Base-by-base conservation (phyloP, 495 filamentous ascomycete species). In the Astrocystis sublimbata region DNA sequence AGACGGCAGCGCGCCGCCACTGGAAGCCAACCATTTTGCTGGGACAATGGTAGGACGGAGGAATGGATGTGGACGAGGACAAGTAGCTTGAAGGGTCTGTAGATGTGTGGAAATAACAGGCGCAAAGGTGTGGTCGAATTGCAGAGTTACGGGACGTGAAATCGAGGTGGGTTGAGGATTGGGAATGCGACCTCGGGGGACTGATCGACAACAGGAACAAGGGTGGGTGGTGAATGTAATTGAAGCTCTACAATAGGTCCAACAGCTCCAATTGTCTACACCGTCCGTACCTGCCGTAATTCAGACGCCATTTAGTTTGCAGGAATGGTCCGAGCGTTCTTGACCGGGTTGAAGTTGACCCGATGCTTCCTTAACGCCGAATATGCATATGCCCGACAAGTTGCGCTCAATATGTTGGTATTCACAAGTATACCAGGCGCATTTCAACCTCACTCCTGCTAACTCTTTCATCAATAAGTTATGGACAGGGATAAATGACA, bases 1-100 rank as follows among this genome's bases (percentile, higher is more conserved):
- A 58, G 57, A 64, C 49, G 31, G 41, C 59, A 13, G 64, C 55
- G 57, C 63, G 65, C 58, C 70, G 59, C 42, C 64, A 67, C 23
- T 52, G 61, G 36, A 58, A 43, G 47, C 67, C 63, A 17, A 62
- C 8, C 68, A 70, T 71, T 6, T 24, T 43, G 31, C 15, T n/a
- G 58, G 21, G 47, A 26, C 9, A 38, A 24, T n/a, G 47, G 15
- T n/a, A n/a, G 8, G 42, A 23, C 13, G 8, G 8, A n/a, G 13
- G 33, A 13, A 6, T 36, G n/a, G 6, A 38, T 36, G 51, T 26
- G 26, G 17, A 12, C 21, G 24, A 24, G 36, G 8, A n/a, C 51
- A 6, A 35, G 1, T 38, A 17, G 9, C 15, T n/a, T 8, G 4
- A 38, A 10, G 5, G 33, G 2, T 54, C n/a, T n/a, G n/a, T n/a